Conservation (phyloP, 2,329 filamentous ascomycete genomes). For the Colletotrichum sp. region DNA sequence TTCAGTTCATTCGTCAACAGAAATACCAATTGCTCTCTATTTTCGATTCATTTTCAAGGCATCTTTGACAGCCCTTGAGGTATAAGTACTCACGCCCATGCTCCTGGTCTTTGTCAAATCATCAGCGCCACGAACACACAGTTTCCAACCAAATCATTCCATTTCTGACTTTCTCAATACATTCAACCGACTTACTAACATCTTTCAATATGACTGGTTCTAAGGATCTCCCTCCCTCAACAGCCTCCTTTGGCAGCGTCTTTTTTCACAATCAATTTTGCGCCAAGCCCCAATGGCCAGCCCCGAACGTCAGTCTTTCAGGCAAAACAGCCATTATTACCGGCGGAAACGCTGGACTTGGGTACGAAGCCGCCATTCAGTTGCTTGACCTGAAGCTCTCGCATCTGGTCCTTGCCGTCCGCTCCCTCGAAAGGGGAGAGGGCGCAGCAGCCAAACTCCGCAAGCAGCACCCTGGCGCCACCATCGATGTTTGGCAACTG, state of each 20-base stretch:
- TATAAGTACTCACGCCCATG: not conserved
- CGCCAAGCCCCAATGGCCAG: not conserved
- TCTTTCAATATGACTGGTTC: not conserved
- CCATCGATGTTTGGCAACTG: conserved; percentile 53
- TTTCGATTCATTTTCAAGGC: not conserved
- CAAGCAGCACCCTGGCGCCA: conserved; percentile 29
- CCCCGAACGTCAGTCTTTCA: conserved; percentile 26
- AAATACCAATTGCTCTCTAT: not conserved
- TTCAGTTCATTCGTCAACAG: not conserved
- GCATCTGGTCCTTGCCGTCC: conserved; percentile 51
- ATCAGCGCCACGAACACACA: not conserved
- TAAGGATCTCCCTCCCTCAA: not conserved
- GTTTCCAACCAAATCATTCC: not conserved
- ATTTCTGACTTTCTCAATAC: not conserved
- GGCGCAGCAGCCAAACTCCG: conserved; percentile 38
- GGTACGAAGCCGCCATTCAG: conserved; percentile 46
- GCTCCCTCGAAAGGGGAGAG: conserved; percentile 45
- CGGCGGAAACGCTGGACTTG: conserved; percentile 52
- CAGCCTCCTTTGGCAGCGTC: not conserved
- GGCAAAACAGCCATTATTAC: conserved; percentile 51
- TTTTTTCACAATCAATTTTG: not conserved
- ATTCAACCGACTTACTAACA: rapidly evolving
- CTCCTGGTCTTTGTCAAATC: not conserved
- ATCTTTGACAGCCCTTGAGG: not conserved
- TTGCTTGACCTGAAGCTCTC: conserved; percentile 42